Evolutionary conservation across 768 basidiomycete genomes (phyloP).

Genomic region (Boletellus sp.): DNA sequence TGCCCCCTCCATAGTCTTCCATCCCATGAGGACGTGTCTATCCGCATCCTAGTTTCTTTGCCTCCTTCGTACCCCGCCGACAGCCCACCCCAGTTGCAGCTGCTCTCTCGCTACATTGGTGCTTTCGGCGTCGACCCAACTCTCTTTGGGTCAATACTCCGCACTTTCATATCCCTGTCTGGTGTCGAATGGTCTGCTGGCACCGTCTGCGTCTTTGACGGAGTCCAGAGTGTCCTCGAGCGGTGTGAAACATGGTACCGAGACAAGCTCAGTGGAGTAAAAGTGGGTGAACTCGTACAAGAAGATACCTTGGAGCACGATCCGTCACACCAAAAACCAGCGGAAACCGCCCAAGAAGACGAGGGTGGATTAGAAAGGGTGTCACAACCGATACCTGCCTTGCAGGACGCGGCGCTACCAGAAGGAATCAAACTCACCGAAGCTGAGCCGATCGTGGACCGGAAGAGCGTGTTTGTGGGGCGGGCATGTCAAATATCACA

Average conservation of each 20-base stretch:
- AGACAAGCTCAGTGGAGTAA: constrained; percentile 55
- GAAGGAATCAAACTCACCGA: constrained; percentile 63
- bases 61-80: constrained; percentile 59
- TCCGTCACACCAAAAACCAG: constrained; percentile 6
- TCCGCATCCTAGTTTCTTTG: constrained; percentile 57
- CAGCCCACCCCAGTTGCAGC: constrained; percentile 76
- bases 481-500: constrained; percentile 77
- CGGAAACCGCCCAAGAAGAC: constrained; percentile 1
- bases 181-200: constrained; percentile 78
- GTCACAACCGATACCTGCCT: neutral
- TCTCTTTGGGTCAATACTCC: constrained; percentile 73
- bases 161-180: constrained; percentile 74
- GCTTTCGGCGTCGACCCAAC: constrained; percentile 68
- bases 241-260: constrained; percentile 67
- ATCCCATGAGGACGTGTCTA: constrained; percentile 48
- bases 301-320: constrained; percentile 43
- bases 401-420: constrained; percentile 38
- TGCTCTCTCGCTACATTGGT: constrained; percentile 80
- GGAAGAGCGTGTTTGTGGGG: constrained; percentile 84
- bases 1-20: constrained; percentile 39
- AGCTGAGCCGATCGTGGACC: constrained; percentile 79
- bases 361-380: constrained; percentile 1
- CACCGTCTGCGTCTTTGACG: constrained; percentile 82
- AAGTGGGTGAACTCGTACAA: constrained; percentile 50
- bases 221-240: constrained; percentile 72